Base-by-base conservation (phyloP, 2,329 filamentous ascomycete genomes). In the Fusarium luffae region DNA sequence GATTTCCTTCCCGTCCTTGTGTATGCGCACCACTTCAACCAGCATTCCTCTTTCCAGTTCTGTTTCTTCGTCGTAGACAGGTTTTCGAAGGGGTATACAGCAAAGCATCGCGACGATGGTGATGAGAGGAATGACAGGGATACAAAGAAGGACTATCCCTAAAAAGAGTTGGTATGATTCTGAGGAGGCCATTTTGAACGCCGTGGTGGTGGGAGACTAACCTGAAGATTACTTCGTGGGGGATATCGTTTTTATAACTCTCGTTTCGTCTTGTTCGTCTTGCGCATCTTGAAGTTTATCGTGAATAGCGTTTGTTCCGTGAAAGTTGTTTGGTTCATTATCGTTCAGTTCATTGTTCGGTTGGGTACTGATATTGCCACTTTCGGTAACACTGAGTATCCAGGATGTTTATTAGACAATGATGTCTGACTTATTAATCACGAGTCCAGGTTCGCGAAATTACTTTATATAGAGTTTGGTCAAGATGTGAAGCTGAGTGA, bases 21-120 rank as follows among this genome's bases (percentile, higher is more conserved):
- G 32, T 19, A 67, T 40, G 12, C 56, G 37, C 5, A 44, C 42
- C 11, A 67, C 48, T 25, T 67, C 49, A 25, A 63, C 64, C 3
- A 67, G 63, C 50, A 67, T 67, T 9, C 62, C 62, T 6, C 55
- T 28, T 9, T 66, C 23, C 3, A 56, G 21, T 13, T 16, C 12
- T 23, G 41, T n/a, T 7, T 42, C 49, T 5, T 52, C 19, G 6
- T 37, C 42, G 3, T 34, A n/a, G 16, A 37, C 28, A 23, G n/a
- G 25, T 18, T 52, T 61, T 13, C 54, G 46, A 40, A 32, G 59
- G 13, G 41, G 43, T 10, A 50, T 37, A 37, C 46, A 41, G 3
- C 30, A n/a, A 13, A 28, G 21, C 54, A 69, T 69, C 13, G 30
- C 13, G 47, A 3, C 14, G 19, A 47, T 27, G 18, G 48, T 7